Base-by-base conservation (phyloP, 257 asterid genomes). In the Buddleja alternifolia region DNA sequence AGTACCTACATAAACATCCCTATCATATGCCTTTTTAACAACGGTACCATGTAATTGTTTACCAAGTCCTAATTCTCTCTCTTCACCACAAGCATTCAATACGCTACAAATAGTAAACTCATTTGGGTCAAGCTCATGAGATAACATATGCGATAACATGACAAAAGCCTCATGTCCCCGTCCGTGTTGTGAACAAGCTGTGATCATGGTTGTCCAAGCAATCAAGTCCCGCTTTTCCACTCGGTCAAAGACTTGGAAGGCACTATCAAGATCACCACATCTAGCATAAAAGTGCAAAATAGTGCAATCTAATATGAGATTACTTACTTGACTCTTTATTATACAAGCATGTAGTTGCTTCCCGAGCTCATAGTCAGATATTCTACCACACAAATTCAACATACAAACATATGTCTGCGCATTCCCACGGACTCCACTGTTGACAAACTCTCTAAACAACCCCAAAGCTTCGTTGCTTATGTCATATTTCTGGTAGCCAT, bases 151-250 rank as follows among this genome's bases (percentile, higher is more conserved):
- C 14, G 82, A 77, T 50, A 92, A 81, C 83, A 86, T 17, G 19
- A 59, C 24, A 65, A 90, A 80, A 54, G 91, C 88, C 65, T 85
- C 87, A 61, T 72, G 78, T 8, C 93, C 93, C 66, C 60, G 69
- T 44, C 83, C 69, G 54, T 76, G 84, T 41, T 83, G 97, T 7
- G 96, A 92, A 80, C 89, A 90, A 39, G 95, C 98, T 20, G 92
- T 84, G 47, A 92, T 86, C 82, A 92, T 82, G 2, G 96, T 86
- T 4, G 98, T 92, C 98, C 98, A 92, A 76, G 88, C 78, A 67
- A 92, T 75, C 48, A 92, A 81, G 75, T 92, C 98, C 76, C 84
- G 77, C 21, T 55, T 71, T 36, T 56, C 54, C 85, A 88, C 84
- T 64, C 75, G 58, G 15, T 86, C 85, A 66, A 90, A 90, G 20